A percentile compares a stretch with the other conserved stretches of the same genome.
Evolutionary conservation across 495 filamentous ascomycete species (phyloP).

Genomic region (Halenospora varia): DNA sequence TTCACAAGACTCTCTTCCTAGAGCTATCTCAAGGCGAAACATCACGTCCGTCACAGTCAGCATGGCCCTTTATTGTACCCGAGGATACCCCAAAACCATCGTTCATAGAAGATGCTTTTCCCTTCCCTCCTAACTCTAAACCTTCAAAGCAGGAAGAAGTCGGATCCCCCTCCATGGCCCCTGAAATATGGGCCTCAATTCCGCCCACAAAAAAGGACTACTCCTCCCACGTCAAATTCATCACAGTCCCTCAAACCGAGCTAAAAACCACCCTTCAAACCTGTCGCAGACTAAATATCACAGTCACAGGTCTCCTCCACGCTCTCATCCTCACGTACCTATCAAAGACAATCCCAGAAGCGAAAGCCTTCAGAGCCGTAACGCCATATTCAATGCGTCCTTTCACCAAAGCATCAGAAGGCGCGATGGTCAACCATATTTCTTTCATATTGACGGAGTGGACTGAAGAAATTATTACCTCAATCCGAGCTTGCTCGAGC

Average conservation of each 20-base stretch:
- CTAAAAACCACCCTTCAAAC: no score
- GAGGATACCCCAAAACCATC: not conserved
- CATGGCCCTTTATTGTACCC: constrained; percentile 8
- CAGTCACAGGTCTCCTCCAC: constrained; percentile 26
- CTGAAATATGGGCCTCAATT: not conserved
- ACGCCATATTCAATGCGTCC: constrained; percentile 13
- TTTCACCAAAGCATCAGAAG: constrained; percentile 11
- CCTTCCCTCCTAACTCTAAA: not conserved
- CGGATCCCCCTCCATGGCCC: no score
- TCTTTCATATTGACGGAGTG: constrained; percentile 13
- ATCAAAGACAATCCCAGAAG: constrained; percentile 9
- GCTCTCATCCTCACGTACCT: constrained; percentile 16
- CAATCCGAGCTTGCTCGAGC: constrained; percentile 2
- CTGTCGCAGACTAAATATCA: constrained; percentile 19
- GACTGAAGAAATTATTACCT: not conserved
- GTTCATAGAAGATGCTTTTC: constrained; percentile 1
- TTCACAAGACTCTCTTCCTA: constrained; percentile 22
- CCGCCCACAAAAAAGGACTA: not conserved
- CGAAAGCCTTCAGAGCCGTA: constrained; percentile 7
- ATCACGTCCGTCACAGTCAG: not conserved
- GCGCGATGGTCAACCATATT: constrained; percentile 23
- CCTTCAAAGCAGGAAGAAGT: no score
- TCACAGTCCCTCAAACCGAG: no score
- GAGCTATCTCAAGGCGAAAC: not conserved
- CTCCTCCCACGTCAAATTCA: no score